Percentiles rank a stretch among this genome's conserved stretches.
Conservation (phyloP, 1,284 basidiomycete genomes). For the Ustilago vetiveriae region DNA sequence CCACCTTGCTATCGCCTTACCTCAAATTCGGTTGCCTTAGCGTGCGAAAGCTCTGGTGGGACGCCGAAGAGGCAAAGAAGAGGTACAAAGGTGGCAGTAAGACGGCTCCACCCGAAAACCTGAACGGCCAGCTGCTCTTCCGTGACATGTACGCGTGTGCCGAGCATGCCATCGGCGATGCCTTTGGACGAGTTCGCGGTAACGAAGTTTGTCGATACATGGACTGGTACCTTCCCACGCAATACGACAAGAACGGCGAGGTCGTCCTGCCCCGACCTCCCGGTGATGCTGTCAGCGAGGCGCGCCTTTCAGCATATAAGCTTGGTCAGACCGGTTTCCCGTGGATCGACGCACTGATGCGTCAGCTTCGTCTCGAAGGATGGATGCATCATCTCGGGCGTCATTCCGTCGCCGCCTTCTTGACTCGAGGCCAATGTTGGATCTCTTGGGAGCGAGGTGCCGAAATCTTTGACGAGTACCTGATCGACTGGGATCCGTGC, state of each 20-base stretch:
- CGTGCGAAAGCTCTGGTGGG: conserved; percentile 61
- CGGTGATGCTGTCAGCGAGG: conserved; percentile 68
- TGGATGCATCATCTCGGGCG: conserved; percentile 69
- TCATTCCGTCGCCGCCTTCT: conserved; percentile 72
- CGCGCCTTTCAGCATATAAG: conserved; percentile 68
- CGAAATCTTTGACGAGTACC: conserved; percentile 70
- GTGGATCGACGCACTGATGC: conserved; percentile 71
- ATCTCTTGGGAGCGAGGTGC: conserved; percentile 73
- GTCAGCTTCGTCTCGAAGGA: conserved; percentile 69
- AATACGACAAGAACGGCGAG: conserved; percentile 68
- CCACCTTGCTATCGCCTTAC: conserved; percentile 69
- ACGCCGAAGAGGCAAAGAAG: conserved; percentile 47
- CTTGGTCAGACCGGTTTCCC: conserved; percentile 71
- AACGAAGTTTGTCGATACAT: conserved; percentile 69
- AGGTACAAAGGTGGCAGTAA: conserved; percentile 53
- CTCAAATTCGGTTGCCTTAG: conserved; percentile 72
- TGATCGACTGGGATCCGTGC: conserved; percentile 69
- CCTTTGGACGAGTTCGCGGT: conserved; percentile 69
- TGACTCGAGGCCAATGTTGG: conserved; percentile 72
- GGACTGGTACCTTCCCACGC: conserved; percentile 69
- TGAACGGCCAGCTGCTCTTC: conserved; percentile 68
- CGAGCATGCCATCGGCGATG: conserved; percentile 67
- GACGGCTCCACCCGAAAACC: conserved; percentile 47
- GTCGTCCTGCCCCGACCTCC: conserved; percentile 68
- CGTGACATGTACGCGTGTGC: conserved; percentile 70